Base-by-base conservation (phyloP, 106 monocot species). In the Phalaenopsis equestris region DNA sequence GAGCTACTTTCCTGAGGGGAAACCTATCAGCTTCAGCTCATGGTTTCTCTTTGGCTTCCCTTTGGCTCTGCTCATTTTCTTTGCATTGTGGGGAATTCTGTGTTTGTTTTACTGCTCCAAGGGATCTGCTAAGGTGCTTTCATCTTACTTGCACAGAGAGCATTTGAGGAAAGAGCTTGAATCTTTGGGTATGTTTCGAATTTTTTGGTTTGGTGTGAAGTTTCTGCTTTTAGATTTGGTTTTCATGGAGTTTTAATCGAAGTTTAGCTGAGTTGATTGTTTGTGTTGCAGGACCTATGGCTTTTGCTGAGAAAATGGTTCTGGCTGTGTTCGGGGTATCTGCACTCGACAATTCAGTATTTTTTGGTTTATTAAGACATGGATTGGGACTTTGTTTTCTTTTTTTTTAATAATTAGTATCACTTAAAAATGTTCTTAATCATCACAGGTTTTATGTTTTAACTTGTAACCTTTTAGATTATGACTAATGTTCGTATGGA, bases 271-370 rank as follows among this genome's bases (percentile, higher is more conserved):
- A 36, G 36, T 72, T 17, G 17, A 36, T 67, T 56, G 6, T 41
- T 55, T 38, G 17, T 78, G 37, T 39, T 49, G 76, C 86, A 96
- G 97, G 94, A 39, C 94, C 94, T 41, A 99, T 99, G 94, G 85
- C 89, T 73, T 94, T 92, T 84, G 94, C 98, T 19, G 98, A 99
- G 84, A 99, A 94, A 87, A 94, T 91, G 91, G 81, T 99, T 41
- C 79, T 99, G 49, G n/a, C 84, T 23, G 87, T 93, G 36, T 99
- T 99, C 80, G 85, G 87, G 49, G 98, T 99, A 88, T 78, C 52
- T 52, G 52, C 12, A 52, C 52, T 52, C 52, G 3, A 12, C 3
- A 52, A 14, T 52, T 52, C 52, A 52, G 52, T 10, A 52, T 52
- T 52, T 12, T 52, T 52, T 45, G 52, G 52, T 12, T 52, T 14